phyloP scores from a whole-genome alignment of 345 rosid species.

The Brassica cretica region DNA sequence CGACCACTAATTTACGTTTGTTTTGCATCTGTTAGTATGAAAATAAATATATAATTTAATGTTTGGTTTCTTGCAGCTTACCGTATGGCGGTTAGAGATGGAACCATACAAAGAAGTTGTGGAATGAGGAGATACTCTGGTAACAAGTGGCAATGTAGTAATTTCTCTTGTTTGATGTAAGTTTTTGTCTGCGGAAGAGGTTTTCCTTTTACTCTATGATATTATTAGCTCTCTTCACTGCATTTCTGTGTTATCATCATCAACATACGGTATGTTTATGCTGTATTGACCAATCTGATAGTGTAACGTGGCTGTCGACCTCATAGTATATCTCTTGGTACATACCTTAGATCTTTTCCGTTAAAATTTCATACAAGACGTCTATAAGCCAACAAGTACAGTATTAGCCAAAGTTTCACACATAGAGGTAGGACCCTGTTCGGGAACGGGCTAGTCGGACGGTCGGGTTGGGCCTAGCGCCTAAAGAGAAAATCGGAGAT shows the following conservation, averaged over 20 bases:
- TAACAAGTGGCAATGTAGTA: constrained; percentile 26
- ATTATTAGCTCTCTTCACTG: background rate
- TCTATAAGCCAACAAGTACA: too few species aligned
- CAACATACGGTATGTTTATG: background rate
- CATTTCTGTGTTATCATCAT: constrained; percentile 1
- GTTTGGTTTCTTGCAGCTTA: constrained; percentile 29
- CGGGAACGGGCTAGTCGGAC: too few species aligned
- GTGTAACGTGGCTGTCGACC: background rate
- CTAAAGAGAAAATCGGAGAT: too few species aligned
- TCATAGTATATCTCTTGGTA: too few species aligned
- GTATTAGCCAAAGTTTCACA: too few species aligned
- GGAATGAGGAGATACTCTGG: constrained; percentile 15
- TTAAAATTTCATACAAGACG: too few species aligned
- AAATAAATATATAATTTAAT: background rate
- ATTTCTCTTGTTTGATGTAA: constrained; percentile 2
- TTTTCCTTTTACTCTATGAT: background rate
- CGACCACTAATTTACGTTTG: background rate
- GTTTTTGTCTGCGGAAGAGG: constrained; percentile 4
- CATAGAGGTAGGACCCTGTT: too few species aligned
- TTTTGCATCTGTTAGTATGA: background rate
- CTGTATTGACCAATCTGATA: too few species aligned
- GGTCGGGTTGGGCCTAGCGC: too few species aligned
- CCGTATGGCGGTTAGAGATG: constrained; percentile 39
- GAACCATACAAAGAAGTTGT: constrained; percentile 9
- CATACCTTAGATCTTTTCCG: too few species aligned